phyloP scores from a whole-genome alignment of 2,329 filamentous ascomycete genomes.

The Sporothrix humicola region DNA sequence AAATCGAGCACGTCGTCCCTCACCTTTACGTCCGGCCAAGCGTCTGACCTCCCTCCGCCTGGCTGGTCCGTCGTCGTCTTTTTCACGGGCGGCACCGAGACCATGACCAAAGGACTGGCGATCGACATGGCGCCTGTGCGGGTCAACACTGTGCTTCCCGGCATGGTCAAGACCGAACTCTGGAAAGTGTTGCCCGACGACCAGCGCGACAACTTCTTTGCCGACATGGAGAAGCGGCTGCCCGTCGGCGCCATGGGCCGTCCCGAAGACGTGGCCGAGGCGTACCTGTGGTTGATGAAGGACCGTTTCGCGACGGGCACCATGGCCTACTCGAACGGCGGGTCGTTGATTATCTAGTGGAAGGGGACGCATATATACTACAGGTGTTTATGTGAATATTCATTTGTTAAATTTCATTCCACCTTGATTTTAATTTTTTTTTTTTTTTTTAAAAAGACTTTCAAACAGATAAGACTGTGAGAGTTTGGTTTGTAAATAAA shows the following conservation, averaged over 20 bases:
- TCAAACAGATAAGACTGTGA: no score
- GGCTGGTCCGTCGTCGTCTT: constrained; percentile 57
- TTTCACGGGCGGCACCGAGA: constrained; percentile 58
- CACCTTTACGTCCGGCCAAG: constrained; percentile 61
- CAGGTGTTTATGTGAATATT: no score
- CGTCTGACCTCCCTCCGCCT: constrained; percentile 56
- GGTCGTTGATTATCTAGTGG: constrained; percentile 14
- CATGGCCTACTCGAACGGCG: constrained; percentile 37
- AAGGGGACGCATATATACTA: background rate
- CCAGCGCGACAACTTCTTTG: constrained; percentile 38
- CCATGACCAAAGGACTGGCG: constrained; percentile 62
- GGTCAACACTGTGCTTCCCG: constrained; percentile 67
- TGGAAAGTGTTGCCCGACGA: constrained; percentile 44
- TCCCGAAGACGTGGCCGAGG: constrained; percentile 43
- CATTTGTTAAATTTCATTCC: no score
- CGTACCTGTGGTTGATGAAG: constrained; percentile 43
- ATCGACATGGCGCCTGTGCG: constrained; percentile 67
- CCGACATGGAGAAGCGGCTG: constrained; percentile 34
- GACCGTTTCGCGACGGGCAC: constrained; percentile 42
- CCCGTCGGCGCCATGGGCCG: constrained; percentile 38
- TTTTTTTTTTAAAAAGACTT: no score
- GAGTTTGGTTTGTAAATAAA: no score
- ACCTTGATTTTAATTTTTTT: no score
- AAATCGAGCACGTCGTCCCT: constrained; percentile 52
- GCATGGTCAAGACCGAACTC: constrained; percentile 56